These are phyloP conservation scores for Acer yangbiense DNA, from an alignment of 345 rosid genomes.

Conservation along the genomic window DNA sequence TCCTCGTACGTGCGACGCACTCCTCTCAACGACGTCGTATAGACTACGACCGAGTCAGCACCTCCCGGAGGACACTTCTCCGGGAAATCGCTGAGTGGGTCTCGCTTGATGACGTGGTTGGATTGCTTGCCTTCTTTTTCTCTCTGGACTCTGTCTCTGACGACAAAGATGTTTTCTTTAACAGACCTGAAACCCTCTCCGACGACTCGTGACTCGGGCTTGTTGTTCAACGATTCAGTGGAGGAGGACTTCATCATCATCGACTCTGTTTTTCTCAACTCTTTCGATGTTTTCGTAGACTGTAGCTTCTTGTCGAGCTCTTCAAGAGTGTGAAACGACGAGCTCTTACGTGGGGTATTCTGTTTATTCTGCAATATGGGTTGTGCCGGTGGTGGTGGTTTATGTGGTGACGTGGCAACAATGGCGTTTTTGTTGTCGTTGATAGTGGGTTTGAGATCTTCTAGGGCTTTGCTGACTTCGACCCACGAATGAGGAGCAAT, in stretches of 20 bases:
- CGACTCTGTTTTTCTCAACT: conserved; percentile 45
- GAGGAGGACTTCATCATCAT: conserved; percentile 11
- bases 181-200: conserved; percentile 42
- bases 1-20: conserved; percentile 80
- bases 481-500: conserved; percentile 84
- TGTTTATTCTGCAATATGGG: background rate
- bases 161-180: conserved; percentile 69
- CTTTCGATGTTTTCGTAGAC: conserved; percentile 34
- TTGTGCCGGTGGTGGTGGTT: background rate
- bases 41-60: conserved; percentile 58
- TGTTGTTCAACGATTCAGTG: conserved; percentile 14
- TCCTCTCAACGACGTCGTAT: conserved; percentile 91
- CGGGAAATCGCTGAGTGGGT: conserved; percentile 73
- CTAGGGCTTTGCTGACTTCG: conserved; percentile 83
- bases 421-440: background rate
- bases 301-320: conserved; percentile 62
- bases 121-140: conserved; percentile 70
- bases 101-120: conserved; percentile 48
- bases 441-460: conserved; percentile 57
- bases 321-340: conserved; percentile 80
- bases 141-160: conserved; percentile 60
- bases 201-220: conserved; percentile 22
- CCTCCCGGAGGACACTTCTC: conserved; percentile 85
- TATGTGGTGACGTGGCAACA: conserved; percentile 7
- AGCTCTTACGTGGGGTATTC: conserved; percentile 43